These are phyloP conservation scores for Yamadazyma buinensis DNA, from an alignment of 1,139 yeast species.

Conservation along the genomic window DNA sequence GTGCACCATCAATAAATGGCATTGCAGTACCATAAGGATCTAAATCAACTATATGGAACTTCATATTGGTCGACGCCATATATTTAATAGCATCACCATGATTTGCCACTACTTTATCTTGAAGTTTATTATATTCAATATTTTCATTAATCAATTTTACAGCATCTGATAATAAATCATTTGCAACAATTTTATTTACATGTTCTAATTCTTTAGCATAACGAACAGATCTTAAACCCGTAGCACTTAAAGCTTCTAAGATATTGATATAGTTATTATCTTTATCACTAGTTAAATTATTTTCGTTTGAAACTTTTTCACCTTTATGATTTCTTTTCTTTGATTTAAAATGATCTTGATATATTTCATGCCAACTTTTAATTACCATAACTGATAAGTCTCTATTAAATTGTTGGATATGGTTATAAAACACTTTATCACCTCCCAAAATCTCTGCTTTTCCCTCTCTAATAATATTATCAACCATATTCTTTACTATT, in stretches of 20 bases:
- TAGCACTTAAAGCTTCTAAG: conserved; percentile 89
- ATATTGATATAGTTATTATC: conserved; percentile 45
- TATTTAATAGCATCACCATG: conserved; percentile 84
- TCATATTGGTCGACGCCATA: conserved; percentile 56
- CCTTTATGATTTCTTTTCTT: conserved; percentile 13
- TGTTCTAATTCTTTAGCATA: conserved; percentile 87
- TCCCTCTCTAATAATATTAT: conserved; percentile 66
- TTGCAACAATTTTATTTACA: conserved; percentile 72
- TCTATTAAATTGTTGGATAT: conserved; percentile 93
- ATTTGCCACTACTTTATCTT: conserved; percentile 53
- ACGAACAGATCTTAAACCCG: conserved; percentile 90
- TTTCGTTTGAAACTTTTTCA: conserved; percentile 1
- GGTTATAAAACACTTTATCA: conserved; percentile 86
- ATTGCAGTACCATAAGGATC: conserved; percentile 98
- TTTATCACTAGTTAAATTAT: conserved; percentile 9
- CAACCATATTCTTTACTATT: conserved; percentile 12
- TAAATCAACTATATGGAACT: conserved; percentile 81
- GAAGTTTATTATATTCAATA: conserved; percentile 60
- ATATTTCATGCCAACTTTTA: conserved; percentile 74
- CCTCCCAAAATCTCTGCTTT: conserved; percentile 69
- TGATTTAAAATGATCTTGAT: conserved; percentile 22
- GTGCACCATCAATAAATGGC: conserved; percentile 88
- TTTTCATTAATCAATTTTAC: conserved; percentile 78
- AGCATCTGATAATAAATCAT: conserved; percentile 83
- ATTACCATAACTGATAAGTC: conserved; percentile 85